Evolutionary conservation across 345 rosid species (phyloP).

Genomic region (thale cress (Arabidopsis thaliana)): TAIR10.1 NC_003074.8:11270001-11270500

Average conservation of each 20-base stretch:
- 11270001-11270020: constrained; percentile 31
- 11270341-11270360: no score
- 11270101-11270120: background rate
- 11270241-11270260: background rate
- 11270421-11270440: no score
- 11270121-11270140: background rate
- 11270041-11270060: background rate
- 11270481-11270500: no score
- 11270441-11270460: no score
- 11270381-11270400: no score
- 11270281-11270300: no score
- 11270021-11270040: constrained; percentile 20
- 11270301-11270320: no score
- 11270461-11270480: no score
- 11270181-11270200: background rate
- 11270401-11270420: no score
- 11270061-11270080: background rate
- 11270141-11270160: constrained; percentile 1
- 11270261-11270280: no score
- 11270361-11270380: no score
- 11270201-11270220: background rate
- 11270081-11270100: constrained; percentile 3
- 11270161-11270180: background rate
- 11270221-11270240: background rate
- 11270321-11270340: no score